Evolutionary conservation across 2,329 filamentous ascomycete genomes (phyloP).

Genomic region (Penicillium nordicum): DNA sequence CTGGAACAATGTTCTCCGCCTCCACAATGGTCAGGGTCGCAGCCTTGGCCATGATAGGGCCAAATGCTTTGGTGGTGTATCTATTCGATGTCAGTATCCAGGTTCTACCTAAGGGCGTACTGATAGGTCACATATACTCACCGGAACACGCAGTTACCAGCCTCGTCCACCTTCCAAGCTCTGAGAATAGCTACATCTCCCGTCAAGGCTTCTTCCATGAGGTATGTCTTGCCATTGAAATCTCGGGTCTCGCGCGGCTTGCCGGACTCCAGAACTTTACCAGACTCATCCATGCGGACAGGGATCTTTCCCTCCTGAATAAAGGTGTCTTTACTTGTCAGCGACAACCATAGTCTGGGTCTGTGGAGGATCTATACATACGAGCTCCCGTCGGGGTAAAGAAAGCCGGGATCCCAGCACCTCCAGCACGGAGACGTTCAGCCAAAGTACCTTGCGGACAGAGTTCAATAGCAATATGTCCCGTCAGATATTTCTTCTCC

Average conservation of each 20-base stretch:
- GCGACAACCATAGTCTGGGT: not conserved
- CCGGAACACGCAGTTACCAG: conserved; percentile 77
- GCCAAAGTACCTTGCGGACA: conserved; percentile 63
- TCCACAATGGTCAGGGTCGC: conserved; percentile 76
- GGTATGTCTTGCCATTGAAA: conserved; percentile 68
- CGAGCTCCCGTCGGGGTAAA: conserved; percentile 72
- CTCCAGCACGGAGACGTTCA: conserved; percentile 62
- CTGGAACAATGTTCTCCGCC: conserved; percentile 76
- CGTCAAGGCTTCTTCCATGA: conserved; percentile 73
- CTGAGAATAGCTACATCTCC: conserved; percentile 75
- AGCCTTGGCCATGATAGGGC: conserved; percentile 75
- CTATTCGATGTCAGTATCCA: conserved; percentile 14
- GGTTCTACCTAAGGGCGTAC: no score
- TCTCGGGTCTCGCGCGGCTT: conserved; percentile 66
- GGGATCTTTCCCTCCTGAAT: conserved; percentile 47
- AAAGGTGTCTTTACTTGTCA: conserved; percentile 29
- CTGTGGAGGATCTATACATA: conserved; percentile 37
- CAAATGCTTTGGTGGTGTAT: conserved; percentile 72
- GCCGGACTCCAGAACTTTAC: conserved; percentile 71
- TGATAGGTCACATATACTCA: conserved; percentile 32
- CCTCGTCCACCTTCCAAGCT: conserved; percentile 71
- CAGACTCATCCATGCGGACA: conserved; percentile 77
- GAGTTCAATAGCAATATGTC: conserved; percentile 71
- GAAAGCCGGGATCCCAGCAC: conserved; percentile 75
- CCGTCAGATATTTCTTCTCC: conserved; percentile 70